These are phyloP conservation scores for Phyllosticta citriasiana DNA, from an alignment of 2,329 filamentous ascomycete species.

Conservation along the genomic window DNA sequence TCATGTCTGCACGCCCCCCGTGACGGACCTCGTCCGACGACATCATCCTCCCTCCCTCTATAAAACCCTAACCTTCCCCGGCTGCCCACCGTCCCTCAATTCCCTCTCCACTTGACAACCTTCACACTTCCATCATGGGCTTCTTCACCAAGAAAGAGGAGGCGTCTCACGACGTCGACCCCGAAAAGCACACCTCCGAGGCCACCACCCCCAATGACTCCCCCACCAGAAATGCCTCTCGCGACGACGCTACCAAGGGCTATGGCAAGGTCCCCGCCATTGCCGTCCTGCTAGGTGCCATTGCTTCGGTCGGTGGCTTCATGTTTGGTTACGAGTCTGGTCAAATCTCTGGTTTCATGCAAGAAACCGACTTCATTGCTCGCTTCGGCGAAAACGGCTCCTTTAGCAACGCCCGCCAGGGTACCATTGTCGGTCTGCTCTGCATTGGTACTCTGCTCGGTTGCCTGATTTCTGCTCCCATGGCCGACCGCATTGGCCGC, in stretches of 20 bases:
- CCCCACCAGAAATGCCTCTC: slow-evolving; percentile 4
- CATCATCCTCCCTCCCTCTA: slow-evolving; percentile 6
- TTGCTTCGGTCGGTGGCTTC: slow-evolving; percentile 50
- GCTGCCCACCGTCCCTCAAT: not conserved
- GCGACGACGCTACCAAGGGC: not conserved
- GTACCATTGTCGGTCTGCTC: slow-evolving; percentile 35
- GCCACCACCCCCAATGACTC: slow-evolving; percentile 9
- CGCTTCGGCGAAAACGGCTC: slow-evolving; percentile 38
- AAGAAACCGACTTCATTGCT: slow-evolving; percentile 39
- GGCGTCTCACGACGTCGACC: not conserved
- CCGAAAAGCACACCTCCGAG: slow-evolving; percentile 8
- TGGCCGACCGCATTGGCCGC: slow-evolving; percentile 44
- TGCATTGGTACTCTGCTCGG: slow-evolving; percentile 34
- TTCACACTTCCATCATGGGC: slow-evolving; percentile 4
- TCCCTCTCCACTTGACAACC: slow-evolving; percentile 1
- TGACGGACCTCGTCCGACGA: slow-evolving; percentile 1
- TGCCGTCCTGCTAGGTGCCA: slow-evolving; percentile 43
- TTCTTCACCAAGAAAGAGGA: slow-evolving; percentile 10
- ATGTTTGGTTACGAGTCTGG: slow-evolving; percentile 54
- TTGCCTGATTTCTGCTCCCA: slow-evolving; percentile 33
- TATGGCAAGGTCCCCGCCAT: not conserved
- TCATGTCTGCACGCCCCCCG: slow-evolving; percentile 5
- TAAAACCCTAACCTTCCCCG: slow-evolving; percentile 3
- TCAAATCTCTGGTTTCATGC: slow-evolving; percentile 29
- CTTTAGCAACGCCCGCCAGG: slow-evolving; percentile 25